phyloP scores from a whole-genome alignment of 441 rosid genomes.

The Euphorbia celastroides region DNA sequence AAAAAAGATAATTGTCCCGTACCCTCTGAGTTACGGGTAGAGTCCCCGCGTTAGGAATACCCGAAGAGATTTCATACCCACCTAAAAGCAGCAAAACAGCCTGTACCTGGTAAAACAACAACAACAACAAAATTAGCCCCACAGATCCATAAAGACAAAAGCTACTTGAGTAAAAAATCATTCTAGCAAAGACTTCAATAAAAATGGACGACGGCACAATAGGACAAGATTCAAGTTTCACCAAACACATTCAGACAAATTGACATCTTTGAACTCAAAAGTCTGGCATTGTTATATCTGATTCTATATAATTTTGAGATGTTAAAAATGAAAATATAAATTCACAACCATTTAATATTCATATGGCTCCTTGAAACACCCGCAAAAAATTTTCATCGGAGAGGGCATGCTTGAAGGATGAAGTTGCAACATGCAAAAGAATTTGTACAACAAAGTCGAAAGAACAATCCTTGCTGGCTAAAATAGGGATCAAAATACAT shows the following conservation, averaged over 20 bases:
- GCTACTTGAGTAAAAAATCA: too few species aligned
- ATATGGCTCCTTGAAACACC: not conserved
- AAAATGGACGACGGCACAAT: not conserved
- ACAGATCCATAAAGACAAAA: not conserved
- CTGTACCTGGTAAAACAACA: slow-evolving; percentile 50
- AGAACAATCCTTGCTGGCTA: not conserved
- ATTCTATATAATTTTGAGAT: not conserved
- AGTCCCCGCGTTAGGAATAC: slow-evolving; percentile 42
- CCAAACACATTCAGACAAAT: not conserved
- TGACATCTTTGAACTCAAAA: not conserved
- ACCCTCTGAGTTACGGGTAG: slow-evolving; percentile 54
- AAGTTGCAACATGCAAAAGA: not conserved
- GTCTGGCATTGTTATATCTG: not conserved
- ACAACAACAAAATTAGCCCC: not conserved
- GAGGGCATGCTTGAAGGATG: not conserved
- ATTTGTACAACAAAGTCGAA: not conserved
- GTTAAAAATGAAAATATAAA: not conserved
- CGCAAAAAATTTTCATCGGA: not conserved
- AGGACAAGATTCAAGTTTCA: not conserved
- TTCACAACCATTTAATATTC: not conserved
- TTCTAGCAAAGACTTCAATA: not conserved
- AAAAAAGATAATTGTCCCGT: slow-evolving; percentile 20
- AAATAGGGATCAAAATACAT: not conserved
- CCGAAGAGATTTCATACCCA: slow-evolving; percentile 60
- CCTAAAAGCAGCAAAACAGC: slow-evolving; percentile 76